Base-by-base conservation (phyloP, 2,329 filamentous ascomycete species). In the Penicillium sp. region DNA sequence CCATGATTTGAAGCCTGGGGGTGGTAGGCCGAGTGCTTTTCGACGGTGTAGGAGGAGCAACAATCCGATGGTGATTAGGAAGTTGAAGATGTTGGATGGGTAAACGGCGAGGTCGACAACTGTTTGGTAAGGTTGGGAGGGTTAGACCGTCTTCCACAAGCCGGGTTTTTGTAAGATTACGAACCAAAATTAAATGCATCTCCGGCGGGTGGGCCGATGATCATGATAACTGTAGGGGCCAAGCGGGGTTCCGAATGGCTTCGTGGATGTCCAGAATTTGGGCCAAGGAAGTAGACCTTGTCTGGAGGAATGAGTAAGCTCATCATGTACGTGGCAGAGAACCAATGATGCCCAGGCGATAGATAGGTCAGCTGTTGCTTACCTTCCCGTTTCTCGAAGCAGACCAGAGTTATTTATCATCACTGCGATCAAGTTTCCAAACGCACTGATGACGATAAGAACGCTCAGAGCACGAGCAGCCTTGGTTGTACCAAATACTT, bases 131-230 rank as follows among this genome's bases (percentile, higher is more conserved):
- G n/a, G n/a, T 51, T 33, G 17, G 1, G n/a, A 9, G n/a, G 10
- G n/a, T 51, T 33, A 51, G 49, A 33, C 9, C 8, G 28, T n/a
- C 17, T 35, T 22, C 15, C 19, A 19, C 13, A 26, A n/a, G 7
- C 3, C 33, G 17, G 15, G 3, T 2, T 33, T 2, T 19, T 8
- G 22, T 13, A 28, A 15, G 17, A 26, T 30, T 17, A 68, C 75
- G n/a, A 70, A 82, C 84, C 78, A 66, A 89, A 89, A 61, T 85
- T 83, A 72, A 89, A 90, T 0, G 87, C 88, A 69, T 89, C 87
- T 1, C 88, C 87, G 0, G 86, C 85, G 0, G 87, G 86, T 0
- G 86, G 83, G 0, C 83, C 85, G 0, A 86, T 70, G 38, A 89
- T 88, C 83, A 89, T 86, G 49, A 89, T 67, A 2, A 86, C 70